A percentile compares a stretch with the other conserved stretches of the same genome.
phyloP scores from a whole-genome alignment of 306 rosid species.

The Quercus agrifolia region DNA sequence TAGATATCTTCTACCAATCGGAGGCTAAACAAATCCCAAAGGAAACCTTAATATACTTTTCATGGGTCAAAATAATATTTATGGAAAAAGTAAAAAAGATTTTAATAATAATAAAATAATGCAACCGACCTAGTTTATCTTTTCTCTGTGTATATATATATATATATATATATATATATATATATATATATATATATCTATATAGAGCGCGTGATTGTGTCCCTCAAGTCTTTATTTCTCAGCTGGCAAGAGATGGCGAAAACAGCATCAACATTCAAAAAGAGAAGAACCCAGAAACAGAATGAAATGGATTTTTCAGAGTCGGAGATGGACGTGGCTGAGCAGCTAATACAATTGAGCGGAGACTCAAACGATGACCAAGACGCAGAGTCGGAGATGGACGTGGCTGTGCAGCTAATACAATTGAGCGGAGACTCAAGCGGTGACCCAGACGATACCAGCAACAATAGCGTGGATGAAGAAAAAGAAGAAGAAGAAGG shows the following conservation, averaged over 20 bases:
- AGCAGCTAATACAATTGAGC: slow-evolving; percentile 17
- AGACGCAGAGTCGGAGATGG: slow-evolving; percentile 23
- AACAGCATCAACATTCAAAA: slow-evolving; percentile 11
- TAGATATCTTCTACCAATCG: rapidly evolving
- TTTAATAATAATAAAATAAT: too few relatives aligned
- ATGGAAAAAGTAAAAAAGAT: too few relatives aligned
- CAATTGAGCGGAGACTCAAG: slow-evolving; percentile 37
- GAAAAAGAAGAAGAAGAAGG: too few relatives aligned
- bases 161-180: not conserved
- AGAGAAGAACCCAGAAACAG: slow-evolving; percentile 2
- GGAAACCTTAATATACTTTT: too few relatives aligned
- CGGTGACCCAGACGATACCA: too few relatives aligned
- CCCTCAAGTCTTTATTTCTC: not conserved
- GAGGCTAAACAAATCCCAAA: too few relatives aligned
- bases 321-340: slow-evolving; percentile 41
- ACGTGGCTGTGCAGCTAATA: slow-evolving; percentile 42
- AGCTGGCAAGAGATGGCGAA: slow-evolving; percentile 10
- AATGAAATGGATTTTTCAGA: not conserved
- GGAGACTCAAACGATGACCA: too few relatives aligned
- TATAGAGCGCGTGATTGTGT: not conserved
- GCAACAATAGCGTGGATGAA: too few relatives aligned
- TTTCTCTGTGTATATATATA: not conserved
- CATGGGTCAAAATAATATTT: too few relatives aligned
- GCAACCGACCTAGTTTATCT: not conserved
- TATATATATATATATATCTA: not conserved